phyloP scores from a whole-genome alignment of 2,329 filamentous ascomycete species.

The Exserohilum turcica region DNA sequence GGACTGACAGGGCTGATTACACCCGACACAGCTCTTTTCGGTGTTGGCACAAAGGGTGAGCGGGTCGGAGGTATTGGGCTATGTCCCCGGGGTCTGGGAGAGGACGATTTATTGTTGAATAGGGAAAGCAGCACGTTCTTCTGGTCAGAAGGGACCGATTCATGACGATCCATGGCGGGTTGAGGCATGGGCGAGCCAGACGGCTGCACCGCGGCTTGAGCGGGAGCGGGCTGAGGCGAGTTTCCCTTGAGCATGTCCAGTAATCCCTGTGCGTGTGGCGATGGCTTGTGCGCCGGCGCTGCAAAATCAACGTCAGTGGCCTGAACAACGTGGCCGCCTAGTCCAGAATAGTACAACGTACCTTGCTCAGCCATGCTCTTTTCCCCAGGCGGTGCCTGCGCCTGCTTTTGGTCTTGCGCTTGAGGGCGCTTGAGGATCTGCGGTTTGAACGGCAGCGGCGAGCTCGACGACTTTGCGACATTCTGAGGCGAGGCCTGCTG shows the following conservation, averaged over 20 bases:
- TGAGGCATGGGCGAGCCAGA: slow-evolving; percentile 17
- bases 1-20: slow-evolving; percentile 48
- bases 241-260: slow-evolving; percentile 27
- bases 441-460: slow-evolving; percentile 38
- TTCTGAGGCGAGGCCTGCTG: slow-evolving; percentile 14
- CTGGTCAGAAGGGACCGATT: slow-evolving; percentile 38
- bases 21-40: slow-evolving; percentile 41
- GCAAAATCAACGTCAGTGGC: background rate
- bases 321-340: too few relatives aligned
- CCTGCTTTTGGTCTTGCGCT: slow-evolving; percentile 25
- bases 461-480: slow-evolving; percentile 12
- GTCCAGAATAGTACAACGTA: background rate
- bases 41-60: slow-evolving; percentile 35
- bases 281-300: slow-evolving; percentile 13
- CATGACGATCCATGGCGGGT: slow-evolving; percentile 31
- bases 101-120: slow-evolving; percentile 33
- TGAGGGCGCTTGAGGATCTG: slow-evolving; percentile 46
- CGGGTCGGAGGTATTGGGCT: slow-evolving; percentile 26
- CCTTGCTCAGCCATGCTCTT: background rate
- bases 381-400: background rate
- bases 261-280: slow-evolving; percentile 28
- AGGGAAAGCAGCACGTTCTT: slow-evolving; percentile 46
- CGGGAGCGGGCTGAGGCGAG: slow-evolving; percentile 20
- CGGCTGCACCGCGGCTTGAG: slow-evolving; percentile 9
- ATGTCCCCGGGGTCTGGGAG: slow-evolving; percentile 19